Percentiles rank a stretch among this genome's conserved stretches.
Conservation (phyloP, 768 basidiomycete species). For the Boletus pseudo-olivaceus region DNA sequence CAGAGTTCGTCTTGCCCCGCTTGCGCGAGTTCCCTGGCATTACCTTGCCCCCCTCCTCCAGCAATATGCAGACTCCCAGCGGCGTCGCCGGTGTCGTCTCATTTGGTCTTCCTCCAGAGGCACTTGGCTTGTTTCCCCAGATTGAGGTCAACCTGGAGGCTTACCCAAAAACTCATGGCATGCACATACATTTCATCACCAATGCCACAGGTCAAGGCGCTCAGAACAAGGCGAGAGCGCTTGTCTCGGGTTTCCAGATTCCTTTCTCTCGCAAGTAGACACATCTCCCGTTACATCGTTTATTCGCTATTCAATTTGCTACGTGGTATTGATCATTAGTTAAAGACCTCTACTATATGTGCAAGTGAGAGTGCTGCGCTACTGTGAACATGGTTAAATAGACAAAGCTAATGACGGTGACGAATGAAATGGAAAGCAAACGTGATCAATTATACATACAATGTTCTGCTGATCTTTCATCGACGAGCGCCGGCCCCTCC, state of each 20-base stretch:
- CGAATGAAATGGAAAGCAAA: slow-evolving; percentile 17
- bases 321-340: slow-evolving; percentile 25
- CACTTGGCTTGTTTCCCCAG: slow-evolving; percentile 92
- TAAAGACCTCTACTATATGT: slow-evolving; percentile 21
- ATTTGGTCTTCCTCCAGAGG: slow-evolving; percentile 79
- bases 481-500: slow-evolving; percentile 17
- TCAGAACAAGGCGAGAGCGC: slow-evolving; percentile 80
- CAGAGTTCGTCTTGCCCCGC: slow-evolving; percentile 94
- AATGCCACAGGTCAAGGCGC: slow-evolving; percentile 86
- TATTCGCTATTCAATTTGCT: background rate
- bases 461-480: slow-evolving; percentile 9
- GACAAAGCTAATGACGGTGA: slow-evolving; percentile 10
- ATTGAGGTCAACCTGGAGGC: slow-evolving; percentile 91
- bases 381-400: slow-evolving; percentile 19
- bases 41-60: slow-evolving; percentile 67
- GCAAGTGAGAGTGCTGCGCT: slow-evolving; percentile 30
- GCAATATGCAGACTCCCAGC: slow-evolving; percentile 67
- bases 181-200: slow-evolving; percentile 94
- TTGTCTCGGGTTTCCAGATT: slow-evolving; percentile 89
- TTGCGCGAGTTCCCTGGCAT: slow-evolving; percentile 88
- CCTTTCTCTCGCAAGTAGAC: slow-evolving; percentile 62
- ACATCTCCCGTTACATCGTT: background rate
- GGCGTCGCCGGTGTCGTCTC: slow-evolving; percentile 85
- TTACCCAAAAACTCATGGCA: slow-evolving; percentile 82
- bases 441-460: slow-evolving; percentile 5